phyloP scores from a whole-genome alignment of 192 early-diverging fungal species.

The Coemansia sp. region DNA sequence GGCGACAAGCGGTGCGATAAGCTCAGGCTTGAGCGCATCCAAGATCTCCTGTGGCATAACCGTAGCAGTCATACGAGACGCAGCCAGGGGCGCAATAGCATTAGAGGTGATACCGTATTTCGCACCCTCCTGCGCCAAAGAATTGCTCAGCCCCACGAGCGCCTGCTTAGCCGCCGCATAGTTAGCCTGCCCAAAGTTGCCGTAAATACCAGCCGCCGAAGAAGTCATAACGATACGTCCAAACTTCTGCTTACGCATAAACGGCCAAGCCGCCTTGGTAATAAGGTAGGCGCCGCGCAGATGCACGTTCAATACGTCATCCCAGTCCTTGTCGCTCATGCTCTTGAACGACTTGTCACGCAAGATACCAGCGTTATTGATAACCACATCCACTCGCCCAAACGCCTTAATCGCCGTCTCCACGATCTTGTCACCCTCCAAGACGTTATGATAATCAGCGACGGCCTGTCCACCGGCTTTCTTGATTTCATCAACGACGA shows the following conservation, averaged over 20 bases:
- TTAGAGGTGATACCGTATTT: conserved; percentile 93
- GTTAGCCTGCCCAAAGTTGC: conserved; percentile 91
- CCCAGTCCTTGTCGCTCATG: conserved; percentile 99
- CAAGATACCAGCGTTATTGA: conserved; percentile 98
- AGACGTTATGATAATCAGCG: conserved; percentile 96
- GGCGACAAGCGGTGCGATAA: conserved; percentile 91
- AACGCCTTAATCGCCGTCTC: conserved; percentile 94
- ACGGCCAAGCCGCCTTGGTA: conserved; percentile 94
- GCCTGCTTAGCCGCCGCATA: conserved; percentile 85
- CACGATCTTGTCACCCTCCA: conserved; percentile 97
- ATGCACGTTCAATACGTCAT: conserved; percentile 89
- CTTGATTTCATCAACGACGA: conserved; percentile 92
- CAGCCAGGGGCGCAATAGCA: conserved; percentile 96
- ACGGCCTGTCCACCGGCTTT: conserved; percentile 88
- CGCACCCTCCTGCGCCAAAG: conserved; percentile 91
- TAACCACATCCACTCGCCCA: conserved; percentile 91
- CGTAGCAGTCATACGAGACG: conserved; percentile 96
- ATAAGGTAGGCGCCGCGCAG: conserved; percentile 94
- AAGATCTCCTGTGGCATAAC: conserved; percentile 95
- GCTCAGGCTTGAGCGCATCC: conserved; percentile 94
- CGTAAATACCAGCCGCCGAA: conserved; percentile 97
- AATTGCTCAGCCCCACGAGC: conserved; percentile 84
- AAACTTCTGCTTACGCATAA: conserved; percentile 94
- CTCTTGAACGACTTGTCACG: conserved; percentile 95
- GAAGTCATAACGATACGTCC: conserved; percentile 92